Base-by-base conservation (phyloP, 768 basidiomycete species). In the Exidia glandulosa region DNA sequence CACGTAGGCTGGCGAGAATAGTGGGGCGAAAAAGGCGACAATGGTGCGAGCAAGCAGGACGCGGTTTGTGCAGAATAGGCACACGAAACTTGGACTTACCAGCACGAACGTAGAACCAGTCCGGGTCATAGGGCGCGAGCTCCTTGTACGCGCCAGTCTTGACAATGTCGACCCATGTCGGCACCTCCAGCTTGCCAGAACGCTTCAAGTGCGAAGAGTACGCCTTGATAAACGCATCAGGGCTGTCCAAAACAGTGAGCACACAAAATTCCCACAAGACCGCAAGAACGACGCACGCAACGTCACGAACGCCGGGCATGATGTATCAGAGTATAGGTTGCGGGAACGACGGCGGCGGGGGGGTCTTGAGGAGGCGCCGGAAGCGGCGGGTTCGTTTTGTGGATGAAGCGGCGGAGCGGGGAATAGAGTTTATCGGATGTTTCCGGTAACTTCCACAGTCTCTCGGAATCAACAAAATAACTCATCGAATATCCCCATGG, bases 61-160 rank as follows among this genome's bases (percentile, higher is more conserved):
- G 32, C 48, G 56, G 19, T 41, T 60, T 13, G 37, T 13, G 12
- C 31, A 2, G 1, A 19, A n/a, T 58, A n/a, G n/a, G n/a, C n/a
- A n/a, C n/a, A n/a, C 23, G 37, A 32, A 29, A n/a, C n/a, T n/a
- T n/a, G n/a, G n/a, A 82, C 85, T 72, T 70, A 96, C 94, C 94
- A 77, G 95, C 90, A 70, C 96, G 92, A 73, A 95, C 81, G 78
- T 98, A 99, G 83, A 86, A 99, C 96, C 96, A 99, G 76, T 99
- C 96, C 47, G 92, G 90, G 76, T 98, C 93, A 78, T 97, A 97
- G 59, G 96, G 96, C 58, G 94, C 95, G 62, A 96, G 90, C 78
- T 99, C 96, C 76, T 98, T 98, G 83, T 81, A 94, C 62, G 88
- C 79, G 73, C 91, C 95, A 63, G 96, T 99, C 82, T 99, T 99